Evolutionary conservation across 2,329 filamentous ascomycete species (phyloP), one percentile per base, ranked within the genome.

Genomic region (Sclerotinia nivalis): DNA sequence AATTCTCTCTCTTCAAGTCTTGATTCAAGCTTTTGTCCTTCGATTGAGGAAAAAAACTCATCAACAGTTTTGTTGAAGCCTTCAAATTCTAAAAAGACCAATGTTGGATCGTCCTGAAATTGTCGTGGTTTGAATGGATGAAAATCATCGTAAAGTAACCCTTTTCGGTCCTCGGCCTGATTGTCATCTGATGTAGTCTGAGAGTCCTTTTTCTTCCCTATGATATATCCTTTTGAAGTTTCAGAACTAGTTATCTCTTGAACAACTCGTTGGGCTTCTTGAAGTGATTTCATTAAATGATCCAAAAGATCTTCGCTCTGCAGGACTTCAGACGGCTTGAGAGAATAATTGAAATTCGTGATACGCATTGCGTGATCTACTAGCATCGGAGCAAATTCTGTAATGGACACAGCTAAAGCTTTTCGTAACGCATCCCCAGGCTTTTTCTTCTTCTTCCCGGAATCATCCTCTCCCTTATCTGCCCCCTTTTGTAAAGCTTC

Each of bases 1-100:
- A 91, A 88, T 79, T 99, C 93, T 62, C 91, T 88, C 79, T 98
- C 95, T 5, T 88, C 88, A 6, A 98, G 82, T 67, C 89, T 87
- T 1, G 93, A 96, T 79, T 97, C 91, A 0, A 98, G 84, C 78
- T 93, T 97, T 78, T 97, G 95, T 0, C 94, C 93, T 81, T 99
- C 96, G 37, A 98, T 88, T 0, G 95, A 98, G 0, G 96, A 98
- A 80, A 97, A 98, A 82, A 97, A 99, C 74, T 97, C 93, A 78
- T 99, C 96, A 0, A 97, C 93, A 0, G 93, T 96, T 77, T 91
- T 91, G 80, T 97, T 97, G 83, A 96, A 98, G 13, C 89, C 91
- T 9, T 93, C 86, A 74, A 94, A 93, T 68, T 92, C 87, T 18
- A 98, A 77, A 22, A 97, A 88, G 4, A 88, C 86, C 34, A 90